phyloP scores from a whole-genome alignment of 257 asterid species.

The Nicotiana knightiana region DNA sequence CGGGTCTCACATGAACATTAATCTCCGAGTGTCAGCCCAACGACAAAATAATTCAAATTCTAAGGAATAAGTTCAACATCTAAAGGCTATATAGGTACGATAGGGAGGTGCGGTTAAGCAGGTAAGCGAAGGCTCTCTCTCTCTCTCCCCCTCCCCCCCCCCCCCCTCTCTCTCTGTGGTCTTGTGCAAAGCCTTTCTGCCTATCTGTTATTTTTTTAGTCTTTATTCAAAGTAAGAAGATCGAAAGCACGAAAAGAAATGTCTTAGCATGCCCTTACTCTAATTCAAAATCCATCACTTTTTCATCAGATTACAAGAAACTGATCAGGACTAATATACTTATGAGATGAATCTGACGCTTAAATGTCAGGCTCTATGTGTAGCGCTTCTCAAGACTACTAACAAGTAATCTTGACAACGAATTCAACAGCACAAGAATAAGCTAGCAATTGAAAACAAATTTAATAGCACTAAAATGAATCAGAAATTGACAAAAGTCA shows the following conservation, averaged over 20 bases:
- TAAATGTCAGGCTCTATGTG: neutral
- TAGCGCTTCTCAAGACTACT: neutral
- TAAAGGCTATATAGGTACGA: too few relatives aligned
- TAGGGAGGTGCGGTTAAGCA: too few relatives aligned
- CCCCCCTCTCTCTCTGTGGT: too few relatives aligned
- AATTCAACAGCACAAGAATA: neutral
- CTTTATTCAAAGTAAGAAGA: too few relatives aligned
- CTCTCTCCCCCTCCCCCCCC: too few relatives aligned
- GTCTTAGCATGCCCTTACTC: too few relatives aligned
- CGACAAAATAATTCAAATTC: neutral
- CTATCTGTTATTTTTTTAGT: too few relatives aligned
- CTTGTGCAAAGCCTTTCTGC: too few relatives aligned
- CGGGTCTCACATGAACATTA: neutral
- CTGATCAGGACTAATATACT: neutral
- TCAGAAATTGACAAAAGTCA: neutral
- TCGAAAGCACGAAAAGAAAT: too few relatives aligned
- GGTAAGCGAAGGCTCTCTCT: too few relatives aligned
- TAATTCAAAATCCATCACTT: too few relatives aligned
- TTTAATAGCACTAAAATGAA: neutral
- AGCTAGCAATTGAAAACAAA: neutral
- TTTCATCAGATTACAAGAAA: constrained; percentile 3
- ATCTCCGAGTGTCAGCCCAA: neutral
- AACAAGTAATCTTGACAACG: neutral
- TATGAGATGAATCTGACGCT: neutral
- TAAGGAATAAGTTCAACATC: neutral